Percentiles rank a stretch among this genome's conserved stretches.
phyloP scores from a whole-genome alignment of 495 filamentous ascomycete species.

The Penicillium fimorum region DNA sequence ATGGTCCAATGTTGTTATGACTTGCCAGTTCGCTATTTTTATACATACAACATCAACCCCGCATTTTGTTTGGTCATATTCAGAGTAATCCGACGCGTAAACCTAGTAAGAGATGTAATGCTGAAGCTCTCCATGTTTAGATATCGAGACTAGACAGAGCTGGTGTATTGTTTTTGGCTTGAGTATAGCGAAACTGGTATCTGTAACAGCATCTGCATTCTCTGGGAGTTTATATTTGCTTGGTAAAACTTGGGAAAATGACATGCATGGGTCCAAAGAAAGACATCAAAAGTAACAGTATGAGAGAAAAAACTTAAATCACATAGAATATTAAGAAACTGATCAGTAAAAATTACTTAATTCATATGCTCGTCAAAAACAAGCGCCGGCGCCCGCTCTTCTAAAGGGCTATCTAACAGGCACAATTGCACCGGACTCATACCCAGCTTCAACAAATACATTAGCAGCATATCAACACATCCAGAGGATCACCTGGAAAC shows the following conservation, averaged over 20 bases:
- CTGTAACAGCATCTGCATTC: background rate
- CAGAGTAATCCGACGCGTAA: background rate
- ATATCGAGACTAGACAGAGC: too few species aligned
- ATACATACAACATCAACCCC: background rate
- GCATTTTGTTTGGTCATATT: background rate
- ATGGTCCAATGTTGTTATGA: background rate
- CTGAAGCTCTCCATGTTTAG: background rate
- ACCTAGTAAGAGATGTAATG: background rate
- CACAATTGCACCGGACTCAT: background rate
- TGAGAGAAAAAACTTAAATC: background rate
- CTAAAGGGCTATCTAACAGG: slow-evolving; percentile 8
- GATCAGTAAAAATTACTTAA: background rate
- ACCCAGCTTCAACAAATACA: slow-evolving; percentile 11
- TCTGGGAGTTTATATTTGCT: background rate
- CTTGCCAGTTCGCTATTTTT: background rate
- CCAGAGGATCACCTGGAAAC: slow-evolving; percentile 3
- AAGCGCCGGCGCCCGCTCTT: slow-evolving; percentile 15
- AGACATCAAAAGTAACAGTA: background rate
- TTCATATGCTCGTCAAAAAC: slow-evolving; percentile 15
- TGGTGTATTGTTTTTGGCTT: background rate
- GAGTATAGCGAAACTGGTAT: background rate
- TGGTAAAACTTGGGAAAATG: background rate
- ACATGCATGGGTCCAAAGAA: background rate
- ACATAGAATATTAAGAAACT: background rate
- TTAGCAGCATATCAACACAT: slow-evolving; percentile 14